phyloP scores from a whole-genome alignment of 805 yeast species.

The Yarrowia yakushimensis region DNA sequence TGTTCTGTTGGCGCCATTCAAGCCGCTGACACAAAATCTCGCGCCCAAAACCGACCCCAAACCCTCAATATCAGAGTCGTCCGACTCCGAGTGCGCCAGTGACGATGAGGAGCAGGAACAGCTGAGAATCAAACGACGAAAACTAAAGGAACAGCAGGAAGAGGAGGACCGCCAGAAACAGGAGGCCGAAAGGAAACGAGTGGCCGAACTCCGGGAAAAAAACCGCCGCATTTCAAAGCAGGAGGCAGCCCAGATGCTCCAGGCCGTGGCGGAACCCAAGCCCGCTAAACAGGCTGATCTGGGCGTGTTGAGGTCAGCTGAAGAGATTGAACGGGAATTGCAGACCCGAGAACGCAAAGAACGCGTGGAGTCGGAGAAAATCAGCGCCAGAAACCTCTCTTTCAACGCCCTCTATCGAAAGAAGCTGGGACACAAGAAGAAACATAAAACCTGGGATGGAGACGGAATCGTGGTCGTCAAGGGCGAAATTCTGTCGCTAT shows the following conservation, averaged over 20 bases:
- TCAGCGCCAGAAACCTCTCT: background rate
- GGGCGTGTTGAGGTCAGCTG: background rate
- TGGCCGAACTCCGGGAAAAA: background rate
- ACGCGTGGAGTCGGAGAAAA: constrained; percentile 3
- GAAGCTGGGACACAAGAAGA: constrained; percentile 52
- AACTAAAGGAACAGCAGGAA: background rate
- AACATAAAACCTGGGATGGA: constrained; percentile 93
- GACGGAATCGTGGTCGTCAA: constrained; percentile 60
- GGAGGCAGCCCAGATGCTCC: background rate
- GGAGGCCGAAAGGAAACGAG: background rate
- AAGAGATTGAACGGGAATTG: constrained; percentile 6
- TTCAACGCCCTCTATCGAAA: constrained; percentile 62
- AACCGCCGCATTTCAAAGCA: background rate
- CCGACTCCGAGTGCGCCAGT: constrained; percentile 1
- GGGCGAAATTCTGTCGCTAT: constrained; percentile 31
- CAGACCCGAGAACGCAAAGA: background rate
- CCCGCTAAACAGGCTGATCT: background rate
- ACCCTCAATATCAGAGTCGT: background rate
- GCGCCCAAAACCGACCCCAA: background rate
- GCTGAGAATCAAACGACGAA: constrained; percentile 2
- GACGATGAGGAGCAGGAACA: constrained; percentile 15
- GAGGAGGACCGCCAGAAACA: background rate
- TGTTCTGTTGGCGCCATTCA: constrained; percentile 13
- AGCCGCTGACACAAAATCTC: constrained; percentile 1
- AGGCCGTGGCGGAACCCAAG: background rate